Conservation (phyloP, 352 stramenopile genomes). For the Pythium graminicola region DNA sequence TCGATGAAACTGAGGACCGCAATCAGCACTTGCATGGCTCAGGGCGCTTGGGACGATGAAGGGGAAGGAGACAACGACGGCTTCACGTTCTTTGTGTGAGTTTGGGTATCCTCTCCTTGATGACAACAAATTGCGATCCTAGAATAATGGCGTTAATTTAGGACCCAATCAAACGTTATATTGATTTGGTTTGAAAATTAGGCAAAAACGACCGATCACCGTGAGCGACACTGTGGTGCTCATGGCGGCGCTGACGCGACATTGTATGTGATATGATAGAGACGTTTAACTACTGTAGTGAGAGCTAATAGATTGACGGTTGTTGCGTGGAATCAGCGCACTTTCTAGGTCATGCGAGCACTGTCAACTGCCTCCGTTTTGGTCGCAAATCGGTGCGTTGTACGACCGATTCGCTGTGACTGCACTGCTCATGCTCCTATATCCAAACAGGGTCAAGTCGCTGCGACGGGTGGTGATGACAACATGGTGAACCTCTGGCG, state of each 20-base stretch:
- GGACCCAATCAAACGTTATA: constrained; percentile 11
- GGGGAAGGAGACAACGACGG: not conserved
- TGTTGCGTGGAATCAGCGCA: constrained; percentile 40
- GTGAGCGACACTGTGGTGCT: constrained; percentile 6
- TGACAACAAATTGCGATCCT: not conserved
- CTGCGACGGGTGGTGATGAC: constrained; percentile 68
- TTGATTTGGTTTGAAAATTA: constrained; percentile 9
- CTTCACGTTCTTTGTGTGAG: too few species aligned
- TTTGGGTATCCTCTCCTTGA: constrained; percentile 5
- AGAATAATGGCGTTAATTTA: constrained; percentile 8
- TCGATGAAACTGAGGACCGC: constrained; percentile 78
- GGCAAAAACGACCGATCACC: constrained; percentile 10
- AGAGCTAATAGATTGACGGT: not conserved
- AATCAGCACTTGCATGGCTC: constrained; percentile 59
- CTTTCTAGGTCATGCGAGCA: constrained; percentile 73
- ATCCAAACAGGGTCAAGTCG: constrained; percentile 81
- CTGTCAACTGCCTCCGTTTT: constrained; percentile 79
- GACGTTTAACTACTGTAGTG: too few species aligned
- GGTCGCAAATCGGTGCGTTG: constrained; percentile 66
- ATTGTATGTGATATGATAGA: constrained; percentile 35
- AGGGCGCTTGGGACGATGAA: not conserved
- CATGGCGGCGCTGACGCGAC: constrained; percentile 39
- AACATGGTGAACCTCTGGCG: constrained; percentile 81
- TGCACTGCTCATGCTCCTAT: too few species aligned
- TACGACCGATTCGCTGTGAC: not conserved